Evolutionary conservation across 1,284 basidiomycete species (phyloP).

Genomic region (Earliella scabrosa): DNA sequence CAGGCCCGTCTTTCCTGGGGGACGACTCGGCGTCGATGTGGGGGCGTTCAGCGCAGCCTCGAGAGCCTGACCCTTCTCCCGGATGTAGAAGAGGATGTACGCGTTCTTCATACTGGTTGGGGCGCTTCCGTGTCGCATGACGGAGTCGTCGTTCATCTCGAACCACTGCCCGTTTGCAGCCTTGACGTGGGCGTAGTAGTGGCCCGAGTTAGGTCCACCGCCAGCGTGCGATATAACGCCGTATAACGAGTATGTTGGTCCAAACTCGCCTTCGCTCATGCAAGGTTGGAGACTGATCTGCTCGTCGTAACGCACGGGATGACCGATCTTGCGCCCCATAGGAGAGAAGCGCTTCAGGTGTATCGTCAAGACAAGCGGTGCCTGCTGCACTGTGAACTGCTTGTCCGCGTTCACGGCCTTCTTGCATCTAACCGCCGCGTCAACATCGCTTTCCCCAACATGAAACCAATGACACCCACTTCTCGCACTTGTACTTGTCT

Average conservation of each 20-base stretch:
- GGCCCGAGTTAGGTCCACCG: slow-evolving; percentile 91
- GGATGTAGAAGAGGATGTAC: slow-evolving; percentile 93
- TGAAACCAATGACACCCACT: slow-evolving; percentile 50
- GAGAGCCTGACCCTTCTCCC: slow-evolving; percentile 73
- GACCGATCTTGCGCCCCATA: slow-evolving; percentile 85
- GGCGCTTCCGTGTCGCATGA: slow-evolving; percentile 47
- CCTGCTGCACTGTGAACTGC: slow-evolving; percentile 85
- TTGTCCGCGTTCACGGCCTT: slow-evolving; percentile 88
- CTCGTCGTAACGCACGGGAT: slow-evolving; percentile 81
- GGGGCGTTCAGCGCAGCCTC: slow-evolving; percentile 54
- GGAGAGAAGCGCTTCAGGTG: slow-evolving; percentile 97
- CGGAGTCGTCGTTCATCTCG: slow-evolving; percentile 93
- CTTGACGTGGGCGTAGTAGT: slow-evolving; percentile 92
- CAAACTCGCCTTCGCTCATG: slow-evolving; percentile 83
- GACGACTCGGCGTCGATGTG: slow-evolving; percentile 7
- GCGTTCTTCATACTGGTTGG: slow-evolving; percentile 79
- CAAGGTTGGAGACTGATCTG: slow-evolving; percentile 76
- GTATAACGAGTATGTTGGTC: slow-evolving; percentile 87
- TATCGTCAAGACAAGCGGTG: slow-evolving; percentile 92
- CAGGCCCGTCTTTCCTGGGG: slow-evolving; percentile 43
- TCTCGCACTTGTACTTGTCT: slow-evolving; percentile 99
- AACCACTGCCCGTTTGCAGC: slow-evolving; percentile 79
- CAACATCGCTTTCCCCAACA: neutral
- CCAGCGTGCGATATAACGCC: slow-evolving; percentile 95
- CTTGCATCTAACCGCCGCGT: slow-evolving; percentile 70